These are phyloP conservation scores for Ormosia emarginata DNA, from an alignment of 306 rosid species.

Conservation along the genomic window DNA sequence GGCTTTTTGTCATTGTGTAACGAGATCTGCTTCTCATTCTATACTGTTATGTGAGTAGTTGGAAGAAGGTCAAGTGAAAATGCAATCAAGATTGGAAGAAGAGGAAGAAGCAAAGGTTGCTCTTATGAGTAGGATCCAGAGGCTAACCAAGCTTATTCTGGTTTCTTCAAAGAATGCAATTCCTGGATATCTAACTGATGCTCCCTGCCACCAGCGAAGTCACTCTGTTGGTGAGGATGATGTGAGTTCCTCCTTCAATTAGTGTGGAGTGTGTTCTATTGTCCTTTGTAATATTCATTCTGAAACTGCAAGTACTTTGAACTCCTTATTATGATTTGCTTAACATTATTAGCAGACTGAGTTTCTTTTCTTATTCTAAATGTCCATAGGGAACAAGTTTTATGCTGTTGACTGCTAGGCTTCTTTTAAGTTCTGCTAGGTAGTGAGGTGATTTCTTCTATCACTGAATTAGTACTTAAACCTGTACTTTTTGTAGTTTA, in stretches of 20 bases:
- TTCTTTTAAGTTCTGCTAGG: not conserved
- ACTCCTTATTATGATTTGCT: constrained; percentile 3
- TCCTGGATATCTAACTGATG: constrained; percentile 75
- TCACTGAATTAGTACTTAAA: not conserved
- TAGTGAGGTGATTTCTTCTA: not conserved
- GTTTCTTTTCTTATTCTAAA: constrained; percentile 17
- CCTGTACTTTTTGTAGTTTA: not conserved
- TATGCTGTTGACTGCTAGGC: not conserved
- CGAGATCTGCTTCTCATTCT: constrained; percentile 18
- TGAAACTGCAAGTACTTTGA: constrained; percentile 15
- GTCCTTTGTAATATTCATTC: constrained; percentile 13
- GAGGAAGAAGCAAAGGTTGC: constrained; percentile 99
- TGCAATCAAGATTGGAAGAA: constrained; percentile 99
- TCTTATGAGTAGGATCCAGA: constrained; percentile 97
- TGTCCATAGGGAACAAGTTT: not conserved
- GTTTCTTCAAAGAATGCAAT: constrained; percentile 92
- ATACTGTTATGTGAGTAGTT: constrained; percentile 48
- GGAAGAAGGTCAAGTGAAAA: constrained; percentile 98
- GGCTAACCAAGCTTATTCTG: constrained; percentile 95
- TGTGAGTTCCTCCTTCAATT: constrained; percentile 56
- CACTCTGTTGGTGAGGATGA: constrained; percentile 81
- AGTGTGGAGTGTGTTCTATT: constrained; percentile 5
- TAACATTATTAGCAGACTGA: not conserved
- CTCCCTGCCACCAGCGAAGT: constrained; percentile 66
- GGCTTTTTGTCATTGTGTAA: constrained; percentile 12